Percentiles rank a stretch among this genome's conserved stretches.
Conservation (phyloP, 768 basidiomycete genomes). For the Rubroboletus satanas region DNA sequence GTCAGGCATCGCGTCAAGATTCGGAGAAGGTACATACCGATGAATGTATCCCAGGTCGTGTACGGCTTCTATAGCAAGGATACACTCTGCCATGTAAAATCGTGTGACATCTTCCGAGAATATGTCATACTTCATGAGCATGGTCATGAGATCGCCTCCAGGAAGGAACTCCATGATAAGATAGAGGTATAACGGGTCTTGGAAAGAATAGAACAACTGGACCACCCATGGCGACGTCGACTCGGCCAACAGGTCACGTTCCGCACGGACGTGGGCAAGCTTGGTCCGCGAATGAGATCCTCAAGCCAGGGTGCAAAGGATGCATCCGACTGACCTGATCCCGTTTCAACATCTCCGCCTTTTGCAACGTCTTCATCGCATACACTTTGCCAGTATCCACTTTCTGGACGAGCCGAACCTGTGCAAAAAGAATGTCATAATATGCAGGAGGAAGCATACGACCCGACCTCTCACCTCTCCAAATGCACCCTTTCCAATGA, state of each 20-base stretch:
- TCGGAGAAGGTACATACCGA: slow-evolving; percentile 52
- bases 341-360: slow-evolving; percentile 98
- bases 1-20: not conserved
- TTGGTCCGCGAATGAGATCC: slow-evolving; percentile 31
- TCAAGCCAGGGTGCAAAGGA: not conserved
- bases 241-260: slow-evolving; percentile 94
- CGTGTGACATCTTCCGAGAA: slow-evolving; percentile 98
- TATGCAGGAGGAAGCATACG: not conserved
- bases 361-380: slow-evolving; percentile 98
- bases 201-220: slow-evolving; percentile 96
- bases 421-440: slow-evolving; percentile 5
- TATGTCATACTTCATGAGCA: slow-evolving; percentile 99
- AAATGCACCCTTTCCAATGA: slow-evolving; percentile 98
- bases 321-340: slow-evolving; percentile 69
- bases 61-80: slow-evolving; percentile 96
- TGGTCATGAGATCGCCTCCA: slow-evolving; percentile 99
- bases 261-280: slow-evolving; percentile 97
- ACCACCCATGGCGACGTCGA: slow-evolving; percentile 98
- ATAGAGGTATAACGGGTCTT: slow-evolving; percentile 93
- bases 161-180: slow-evolving; percentile 92
- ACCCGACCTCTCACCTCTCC: slow-evolving; percentile 73
- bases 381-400: slow-evolving; percentile 97
- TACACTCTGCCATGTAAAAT: slow-evolving; percentile 99
- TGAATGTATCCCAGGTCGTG: slow-evolving; percentile 99
- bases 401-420: slow-evolving; percentile 96